A percentile compares a stretch with the other conserved stretches of the same genome.
phyloP scores from a whole-genome alignment of 1,284 basidiomycete species.

The Fomitopsis palustris region DNA sequence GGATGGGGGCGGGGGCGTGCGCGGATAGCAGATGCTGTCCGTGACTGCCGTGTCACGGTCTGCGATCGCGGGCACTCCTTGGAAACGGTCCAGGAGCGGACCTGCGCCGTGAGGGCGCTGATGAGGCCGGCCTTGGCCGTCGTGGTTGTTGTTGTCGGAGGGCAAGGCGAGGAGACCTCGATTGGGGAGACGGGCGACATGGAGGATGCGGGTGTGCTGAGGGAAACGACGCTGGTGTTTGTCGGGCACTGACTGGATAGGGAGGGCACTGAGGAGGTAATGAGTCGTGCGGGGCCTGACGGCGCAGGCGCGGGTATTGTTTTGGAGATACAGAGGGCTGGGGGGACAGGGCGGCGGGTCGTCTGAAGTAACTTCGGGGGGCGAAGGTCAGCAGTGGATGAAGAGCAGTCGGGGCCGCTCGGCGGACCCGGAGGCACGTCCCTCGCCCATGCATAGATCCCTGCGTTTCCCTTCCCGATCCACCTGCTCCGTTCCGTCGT shows the following conservation, averaged over 20 bases:
- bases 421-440: conserved; percentile 30
- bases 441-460: conserved; percentile 33
- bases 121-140: conserved; percentile 15
- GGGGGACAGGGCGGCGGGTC: conserved; percentile 36
- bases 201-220: conserved; percentile 27
- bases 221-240: conserved; percentile 19
- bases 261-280: conserved; percentile 27
- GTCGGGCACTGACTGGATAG: conserved; percentile 25
- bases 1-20: neutral
- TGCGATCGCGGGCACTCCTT: conserved; percentile 16
- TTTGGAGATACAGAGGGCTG: conserved; percentile 43
- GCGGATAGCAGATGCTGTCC: neutral
- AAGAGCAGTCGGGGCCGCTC: conserved; percentile 15
- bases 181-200: conserved; percentile 23
- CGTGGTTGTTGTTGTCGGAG: conserved; percentile 16
- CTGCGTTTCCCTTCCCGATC: conserved; percentile 30
- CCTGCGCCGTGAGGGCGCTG: conserved; percentile 19
- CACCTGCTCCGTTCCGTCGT: conserved; percentile 17
- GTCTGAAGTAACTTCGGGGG: conserved; percentile 40
- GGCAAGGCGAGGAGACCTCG: conserved; percentile 10
- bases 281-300: conserved; percentile 29
- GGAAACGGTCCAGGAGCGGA: conserved; percentile 18
- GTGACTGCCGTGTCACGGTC: conserved; percentile 16
- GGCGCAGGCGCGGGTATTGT: conserved; percentile 20
- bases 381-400: conserved; percentile 23